phyloP scores from a whole-genome alignment of 2,329 filamentous ascomycete genomes.

The Bipolaris zeicola region DNA sequence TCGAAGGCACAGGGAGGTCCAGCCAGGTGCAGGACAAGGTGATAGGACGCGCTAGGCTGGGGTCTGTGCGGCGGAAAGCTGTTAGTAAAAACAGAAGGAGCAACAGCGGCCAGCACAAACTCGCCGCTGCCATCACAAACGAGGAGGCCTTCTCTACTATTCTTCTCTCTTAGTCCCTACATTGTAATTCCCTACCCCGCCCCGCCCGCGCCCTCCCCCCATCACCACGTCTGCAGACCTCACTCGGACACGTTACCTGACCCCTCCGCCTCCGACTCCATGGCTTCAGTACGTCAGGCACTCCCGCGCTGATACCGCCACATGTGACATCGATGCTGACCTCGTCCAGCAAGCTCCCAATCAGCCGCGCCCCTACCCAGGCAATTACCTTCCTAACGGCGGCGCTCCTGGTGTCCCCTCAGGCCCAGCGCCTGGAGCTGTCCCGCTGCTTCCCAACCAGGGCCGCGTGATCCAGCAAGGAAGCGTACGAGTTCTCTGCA shows the following conservation, averaged over 20 bases:
- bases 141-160: conserved; percentile 28
- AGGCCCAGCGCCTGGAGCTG: conserved; percentile 51
- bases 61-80: conserved; percentile 25
- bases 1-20: conserved; percentile 9
- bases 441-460: conserved; percentile 59
- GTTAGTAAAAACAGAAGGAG: conserved; percentile 41
- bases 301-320: conserved; percentile 8
- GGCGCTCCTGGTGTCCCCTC: conserved; percentile 48
- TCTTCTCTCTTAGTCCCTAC: conserved; percentile 15
- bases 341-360: conserved; percentile 54
- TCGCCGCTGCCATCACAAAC: conserved; percentile 36
- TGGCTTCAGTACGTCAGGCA: conserved; percentile 43
- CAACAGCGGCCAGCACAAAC: conserved; percentile 24
- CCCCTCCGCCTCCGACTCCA: conserved; percentile 34
- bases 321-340: conserved; percentile 30
- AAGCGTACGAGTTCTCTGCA: conserved; percentile 56
- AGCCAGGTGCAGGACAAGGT: conserved; percentile 21
- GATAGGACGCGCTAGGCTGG: conserved; percentile 30
- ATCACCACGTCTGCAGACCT: conserved; percentile 16
- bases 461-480: conserved; percentile 58
- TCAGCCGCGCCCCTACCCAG: conserved; percentile 58
- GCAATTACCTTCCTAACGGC: conserved; percentile 56
- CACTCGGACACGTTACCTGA: conserved; percentile 29
- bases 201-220: conserved; percentile 4
- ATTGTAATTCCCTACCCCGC: conserved; percentile 17